These are phyloP conservation scores for Athelia sp. DNA, from an alignment of 1,284 basidiomycete species.

Conservation along the genomic window DNA sequence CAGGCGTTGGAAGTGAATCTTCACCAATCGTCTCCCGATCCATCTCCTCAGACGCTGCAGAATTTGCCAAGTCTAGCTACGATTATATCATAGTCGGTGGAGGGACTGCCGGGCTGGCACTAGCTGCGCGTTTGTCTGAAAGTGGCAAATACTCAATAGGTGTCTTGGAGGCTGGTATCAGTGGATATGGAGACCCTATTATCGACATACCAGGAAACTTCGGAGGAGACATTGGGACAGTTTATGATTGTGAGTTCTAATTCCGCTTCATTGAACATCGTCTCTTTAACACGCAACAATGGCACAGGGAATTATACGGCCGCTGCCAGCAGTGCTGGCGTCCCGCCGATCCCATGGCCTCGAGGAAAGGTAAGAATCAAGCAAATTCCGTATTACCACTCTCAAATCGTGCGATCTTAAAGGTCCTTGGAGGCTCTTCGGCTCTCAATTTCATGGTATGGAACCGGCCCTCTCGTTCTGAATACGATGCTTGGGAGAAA, in stretches of 20 bases:
- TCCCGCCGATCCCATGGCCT: not conserved
- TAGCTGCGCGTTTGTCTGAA: slow-evolving; percentile 3
- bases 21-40: not conserved
- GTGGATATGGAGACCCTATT: slow-evolving; percentile 16
- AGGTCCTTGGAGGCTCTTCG: slow-evolving; percentile 9
- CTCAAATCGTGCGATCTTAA: not conserved
- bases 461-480: slow-evolving; percentile 6
- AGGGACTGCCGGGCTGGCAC: not conserved
- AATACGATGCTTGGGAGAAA: slow-evolving; percentile 11
- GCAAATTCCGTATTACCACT: not conserved
- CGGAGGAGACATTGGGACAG: not conserved
- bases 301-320: not conserved
- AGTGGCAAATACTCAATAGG: slow-evolving; percentile 3
- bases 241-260: not conserved
- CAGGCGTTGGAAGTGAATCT: no score
- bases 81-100: slow-evolving; percentile 2
- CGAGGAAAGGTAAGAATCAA: not conserved
- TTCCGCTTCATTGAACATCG: not conserved
- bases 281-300: not conserved
- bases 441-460: slow-evolving; percentile 10
- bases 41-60: not conserved
- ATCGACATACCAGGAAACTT: slow-evolving; percentile 16
- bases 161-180: slow-evolving; percentile 7
- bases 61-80: not conserved
- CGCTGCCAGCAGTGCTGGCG: not conserved